Conservation (phyloP, 169 alveolate genomes). For the Cryptosporidium viatorum region DNA sequence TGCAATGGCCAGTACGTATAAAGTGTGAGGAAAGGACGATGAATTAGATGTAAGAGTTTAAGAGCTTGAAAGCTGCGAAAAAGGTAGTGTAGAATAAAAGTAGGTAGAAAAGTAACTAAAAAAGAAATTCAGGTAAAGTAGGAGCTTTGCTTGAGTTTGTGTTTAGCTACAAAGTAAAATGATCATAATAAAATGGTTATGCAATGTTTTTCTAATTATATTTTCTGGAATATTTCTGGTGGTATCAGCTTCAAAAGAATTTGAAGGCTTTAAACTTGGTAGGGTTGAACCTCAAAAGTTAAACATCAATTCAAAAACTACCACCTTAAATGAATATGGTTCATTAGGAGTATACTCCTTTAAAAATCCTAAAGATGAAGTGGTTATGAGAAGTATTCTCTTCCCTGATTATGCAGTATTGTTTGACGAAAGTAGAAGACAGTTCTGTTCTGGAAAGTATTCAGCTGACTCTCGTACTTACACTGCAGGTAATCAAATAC, state of each 20-base stretch:
- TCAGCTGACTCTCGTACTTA: constrained; percentile 14
- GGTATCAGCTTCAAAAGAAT: neutral
- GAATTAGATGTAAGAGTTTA: neutral
- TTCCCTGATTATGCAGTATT: constrained; percentile 45
- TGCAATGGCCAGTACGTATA: constrained; percentile 68
- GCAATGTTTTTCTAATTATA: neutral
- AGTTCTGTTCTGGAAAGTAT: constrained; percentile 63
- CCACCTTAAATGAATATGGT: constrained; percentile 7
- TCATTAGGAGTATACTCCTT: constrained; percentile 33
- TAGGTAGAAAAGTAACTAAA: constrained; percentile 16
- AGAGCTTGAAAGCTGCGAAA: neutral
- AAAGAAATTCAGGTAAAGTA: neutral
- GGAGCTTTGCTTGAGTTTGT: constrained; percentile 25
- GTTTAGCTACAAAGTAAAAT: neutral
- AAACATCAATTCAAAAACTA: constrained; percentile 20
- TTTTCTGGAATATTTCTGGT: constrained; percentile 3
- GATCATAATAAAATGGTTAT: neutral
- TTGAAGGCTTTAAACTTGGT: constrained; percentile 14
- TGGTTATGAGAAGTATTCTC: constrained; percentile 23
- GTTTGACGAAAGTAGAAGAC: constrained; percentile 18
- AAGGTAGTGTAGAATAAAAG: constrained; percentile 30
- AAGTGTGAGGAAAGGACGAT: constrained; percentile 19
- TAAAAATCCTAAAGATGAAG: constrained; percentile 11
- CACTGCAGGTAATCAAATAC: neutral
- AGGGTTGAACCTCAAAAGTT: constrained; percentile 60